Evolutionary conservation across 2,329 filamentous ascomycete genomes (phyloP).

Genomic region (Colletotrichum falcatum): DNA sequence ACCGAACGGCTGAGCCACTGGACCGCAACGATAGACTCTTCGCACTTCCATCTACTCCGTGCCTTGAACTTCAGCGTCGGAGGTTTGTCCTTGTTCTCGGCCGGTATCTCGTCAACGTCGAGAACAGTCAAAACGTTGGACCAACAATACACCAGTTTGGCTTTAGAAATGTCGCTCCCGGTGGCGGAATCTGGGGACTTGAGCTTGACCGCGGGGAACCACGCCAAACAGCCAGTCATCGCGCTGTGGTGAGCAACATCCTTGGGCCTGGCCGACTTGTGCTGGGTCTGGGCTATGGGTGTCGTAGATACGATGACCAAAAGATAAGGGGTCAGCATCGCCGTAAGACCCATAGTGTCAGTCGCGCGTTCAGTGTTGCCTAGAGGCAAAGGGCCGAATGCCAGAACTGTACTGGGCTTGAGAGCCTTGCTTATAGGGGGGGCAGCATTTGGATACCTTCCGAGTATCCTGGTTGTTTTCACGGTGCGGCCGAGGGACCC

Average conservation of each 20-base stretch:
- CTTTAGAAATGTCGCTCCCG: constrained; percentile 77
- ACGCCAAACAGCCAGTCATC: constrained; percentile 93
- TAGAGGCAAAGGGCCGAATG: constrained; percentile 88
- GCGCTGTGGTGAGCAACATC: constrained; percentile 90
- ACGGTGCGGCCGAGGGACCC: constrained; percentile 87
- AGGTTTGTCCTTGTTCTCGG: constrained; percentile 80
- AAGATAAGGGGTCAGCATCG: constrained; percentile 94
- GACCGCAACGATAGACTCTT: constrained; percentile 94
- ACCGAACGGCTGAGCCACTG: constrained; percentile 98
- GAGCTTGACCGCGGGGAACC: constrained; percentile 96
- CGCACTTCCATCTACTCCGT: constrained; percentile 89
- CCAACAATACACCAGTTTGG: constrained; percentile 97
- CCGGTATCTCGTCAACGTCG: constrained; percentile 81
- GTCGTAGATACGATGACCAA: constrained; percentile 98
- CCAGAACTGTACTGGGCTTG: constrained; percentile 94
- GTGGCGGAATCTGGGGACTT: constrained; percentile 78
- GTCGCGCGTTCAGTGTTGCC: constrained; percentile 94
- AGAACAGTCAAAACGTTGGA: constrained; percentile 96
- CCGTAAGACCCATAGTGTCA: constrained; percentile 89
- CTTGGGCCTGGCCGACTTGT: constrained; percentile 91
- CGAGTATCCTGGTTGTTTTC: constrained; percentile 90
- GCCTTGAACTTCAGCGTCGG: constrained; percentile 83
- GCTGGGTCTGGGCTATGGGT: constrained; percentile 93
- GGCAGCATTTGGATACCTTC: constrained; percentile 83
- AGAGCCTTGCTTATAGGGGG: constrained; percentile 73